Conservation (phyloP, 371 early-diverging fungal species). For the Syncephalastrum sp. region DNA sequence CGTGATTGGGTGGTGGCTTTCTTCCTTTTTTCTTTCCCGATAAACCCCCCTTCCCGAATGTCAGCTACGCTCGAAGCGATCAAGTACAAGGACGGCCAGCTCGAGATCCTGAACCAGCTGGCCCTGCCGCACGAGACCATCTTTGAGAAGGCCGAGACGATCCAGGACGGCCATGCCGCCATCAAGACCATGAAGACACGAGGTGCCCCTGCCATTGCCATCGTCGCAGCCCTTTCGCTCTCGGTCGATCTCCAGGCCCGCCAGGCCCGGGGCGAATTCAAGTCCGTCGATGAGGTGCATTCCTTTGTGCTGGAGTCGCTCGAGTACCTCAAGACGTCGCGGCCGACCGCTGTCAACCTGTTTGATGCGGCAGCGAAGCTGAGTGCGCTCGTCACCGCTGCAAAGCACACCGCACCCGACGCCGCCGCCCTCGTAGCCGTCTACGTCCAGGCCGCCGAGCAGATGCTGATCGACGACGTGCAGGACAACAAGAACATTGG, state of each 20-base stretch:
- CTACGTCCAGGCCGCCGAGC: slow-evolving; percentile 76
- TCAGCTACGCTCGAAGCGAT: slow-evolving; percentile 68
- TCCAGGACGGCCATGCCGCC: slow-evolving; percentile 81
- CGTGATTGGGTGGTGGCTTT: too few relatives aligned
- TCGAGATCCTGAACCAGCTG: slow-evolving; percentile 89
- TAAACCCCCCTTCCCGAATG: background rate
- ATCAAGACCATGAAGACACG: slow-evolving; percentile 95
- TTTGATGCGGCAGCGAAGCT: slow-evolving; percentile 89
- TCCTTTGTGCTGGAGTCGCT: slow-evolving; percentile 63
- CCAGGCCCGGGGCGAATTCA: slow-evolving; percentile 30
- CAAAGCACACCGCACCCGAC: slow-evolving; percentile 17
- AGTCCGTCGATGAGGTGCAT: slow-evolving; percentile 41
- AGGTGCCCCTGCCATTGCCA: slow-evolving; percentile 96
- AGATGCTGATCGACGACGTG: slow-evolving; percentile 86
- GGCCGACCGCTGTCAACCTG: slow-evolving; percentile 96
- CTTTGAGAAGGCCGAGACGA: slow-evolving; percentile 67
- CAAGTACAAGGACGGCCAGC: slow-evolving; percentile 65
- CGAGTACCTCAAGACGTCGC: slow-evolving; percentile 83
- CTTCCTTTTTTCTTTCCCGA: too few relatives aligned
- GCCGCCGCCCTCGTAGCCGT: slow-evolving; percentile 49
- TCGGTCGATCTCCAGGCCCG: slow-evolving; percentile 77
- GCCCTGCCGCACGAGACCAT: slow-evolving; percentile 85
- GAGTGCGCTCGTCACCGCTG: slow-evolving; percentile 31
- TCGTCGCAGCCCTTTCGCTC: slow-evolving; percentile 90
- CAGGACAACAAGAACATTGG: slow-evolving; percentile 91